These are phyloP conservation scores for Pseudogymnoascus sp. DNA, from an alignment of 2,329 filamentous ascomycete genomes.

Conservation along the genomic window DNA sequence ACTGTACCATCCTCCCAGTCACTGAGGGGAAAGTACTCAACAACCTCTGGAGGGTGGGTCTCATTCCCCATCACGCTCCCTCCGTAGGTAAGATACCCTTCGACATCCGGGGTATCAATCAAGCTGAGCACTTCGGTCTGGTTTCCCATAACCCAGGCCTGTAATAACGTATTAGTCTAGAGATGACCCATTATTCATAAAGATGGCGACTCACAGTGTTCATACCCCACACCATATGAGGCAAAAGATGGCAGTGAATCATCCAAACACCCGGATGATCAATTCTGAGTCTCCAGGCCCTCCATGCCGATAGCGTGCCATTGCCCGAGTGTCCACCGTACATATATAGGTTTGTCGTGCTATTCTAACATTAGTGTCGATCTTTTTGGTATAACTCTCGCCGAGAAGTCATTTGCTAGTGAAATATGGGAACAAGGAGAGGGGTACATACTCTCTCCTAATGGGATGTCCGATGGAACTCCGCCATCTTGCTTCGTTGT, in stretches of 20 bases:
- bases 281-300: conserved; percentile 41
- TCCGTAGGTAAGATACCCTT: conserved; percentile 28
- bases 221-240: conserved; percentile 34
- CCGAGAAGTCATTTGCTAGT: not conserved
- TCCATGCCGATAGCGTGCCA: conserved; percentile 31
- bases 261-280: conserved; percentile 40
- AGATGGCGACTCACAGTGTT: not conserved
- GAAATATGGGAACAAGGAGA: not conserved
- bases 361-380: not conserved
- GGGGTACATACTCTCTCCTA: conserved; percentile 3
- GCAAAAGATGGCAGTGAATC: conserved; percentile 41
- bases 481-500: conserved; percentile 28
- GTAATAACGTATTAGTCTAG: not conserved
- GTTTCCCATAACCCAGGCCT: conserved; percentile 29
- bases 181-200: not conserved
- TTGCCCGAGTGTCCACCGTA: conserved; percentile 26
- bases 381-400: not conserved
- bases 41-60: conserved; percentile 20
- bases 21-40: conserved; percentile 2
- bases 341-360: conserved; percentile 38
- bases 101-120: conserved; percentile 20
- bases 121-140: conserved; percentile 18
- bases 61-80: conserved; percentile 26
- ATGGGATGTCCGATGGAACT: not conserved
- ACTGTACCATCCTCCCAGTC: not conserved